Base-by-base conservation (phyloP, 2,329 filamentous ascomycete genomes). In the Aspergillus versicolor region DNA sequence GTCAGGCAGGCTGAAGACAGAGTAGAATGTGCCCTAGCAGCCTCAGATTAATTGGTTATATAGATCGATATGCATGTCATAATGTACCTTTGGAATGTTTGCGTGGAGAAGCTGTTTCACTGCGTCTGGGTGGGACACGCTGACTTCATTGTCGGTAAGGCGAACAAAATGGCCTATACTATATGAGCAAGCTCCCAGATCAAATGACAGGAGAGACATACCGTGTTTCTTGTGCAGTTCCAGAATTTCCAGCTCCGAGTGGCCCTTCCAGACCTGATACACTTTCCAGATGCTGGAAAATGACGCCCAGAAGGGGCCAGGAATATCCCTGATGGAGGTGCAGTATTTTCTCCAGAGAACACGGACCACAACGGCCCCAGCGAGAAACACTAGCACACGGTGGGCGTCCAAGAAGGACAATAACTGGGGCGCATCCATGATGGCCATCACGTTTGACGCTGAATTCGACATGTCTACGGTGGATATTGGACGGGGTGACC, bases 81-180 rank as follows among this genome's bases (percentile, higher is more conserved):
- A 21, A 21, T 22, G 11, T 60, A 63, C 60, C 53, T 65, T 67
- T 12, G 49, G 32, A 19, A 67, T 63, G 4, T 64, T 65, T 1
- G 64, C 66, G 27, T 72, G 60, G 2, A 78, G 68, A 12, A 80
- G 64, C 44, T 70, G 64, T 19, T 67, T 68, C 19, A 78, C 66
- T 13, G 71, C 78, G 57, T 77, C 71, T 1, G 76, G 73, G 59
- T 80, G 73, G 50, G 70, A 70, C 40, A 80, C 70, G 56, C 74
- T 78, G 58, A 80, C 71, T 68, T 80, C 77, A 50, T 79, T 73
- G 24, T 72, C 67, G 5, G 70, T 67, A 32, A 80, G 77, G 15
- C 78, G 75, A 30, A 80, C 73, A 61, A 80, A 79, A 32, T 70
- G 62, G 2, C 73, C 70, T 51, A 40, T 51, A 40, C 6, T n/a